Base-by-base conservation (phyloP, 768 basidiomycete genomes). In the Tephrocybe sp. region DNA sequence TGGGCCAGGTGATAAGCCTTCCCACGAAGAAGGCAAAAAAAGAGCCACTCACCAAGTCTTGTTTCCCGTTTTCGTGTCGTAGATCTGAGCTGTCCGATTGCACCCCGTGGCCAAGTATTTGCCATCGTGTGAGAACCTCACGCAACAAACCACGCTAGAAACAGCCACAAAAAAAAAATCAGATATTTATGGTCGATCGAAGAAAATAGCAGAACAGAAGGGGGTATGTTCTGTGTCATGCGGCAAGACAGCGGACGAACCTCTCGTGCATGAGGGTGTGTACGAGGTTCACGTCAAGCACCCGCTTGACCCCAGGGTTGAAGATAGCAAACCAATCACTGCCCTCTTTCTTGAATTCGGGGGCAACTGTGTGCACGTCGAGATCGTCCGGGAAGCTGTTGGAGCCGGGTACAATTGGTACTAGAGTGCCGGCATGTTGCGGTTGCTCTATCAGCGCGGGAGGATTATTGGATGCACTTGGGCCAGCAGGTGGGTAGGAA, bases 61-160 rank as follows among this genome's bases (percentile, higher is more conserved):
- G 9, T 60, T 64, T 0, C 96, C 96, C 1, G 92, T 89, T 70
- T 89, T 88, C 28, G 88, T 89, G 65, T 98, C 93, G 63, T 90
- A 98, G 51, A 99, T 93, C 66, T 97, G 96, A 16, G 94, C 93
- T 0, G 90, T 91, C 34, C 92, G 79, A 70, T 98, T 98, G 70
- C 95, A 98, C 11, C 95, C 96, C 9, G 95, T 97, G 24, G 95
- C 96, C 36, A 98, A 79, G 59, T 76, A 90, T 65, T 89, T 92
- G 15, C 96, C 96, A 63, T 98, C 94, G 18, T 87, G 83, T 12
- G 93, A 96, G 69, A 98, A 97, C 47, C 88, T 82, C 7, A 98
- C 94, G 64, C 94, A 98, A 66, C 96, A 98, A 2, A 80, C 78
- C 8, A 78, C 76, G 58, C 78, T 78, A 27, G n/a, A 41, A 35